Evolutionary conservation across 768 basidiomycete species (phyloP).

Genomic region (Calocybe cyanea): DNA sequence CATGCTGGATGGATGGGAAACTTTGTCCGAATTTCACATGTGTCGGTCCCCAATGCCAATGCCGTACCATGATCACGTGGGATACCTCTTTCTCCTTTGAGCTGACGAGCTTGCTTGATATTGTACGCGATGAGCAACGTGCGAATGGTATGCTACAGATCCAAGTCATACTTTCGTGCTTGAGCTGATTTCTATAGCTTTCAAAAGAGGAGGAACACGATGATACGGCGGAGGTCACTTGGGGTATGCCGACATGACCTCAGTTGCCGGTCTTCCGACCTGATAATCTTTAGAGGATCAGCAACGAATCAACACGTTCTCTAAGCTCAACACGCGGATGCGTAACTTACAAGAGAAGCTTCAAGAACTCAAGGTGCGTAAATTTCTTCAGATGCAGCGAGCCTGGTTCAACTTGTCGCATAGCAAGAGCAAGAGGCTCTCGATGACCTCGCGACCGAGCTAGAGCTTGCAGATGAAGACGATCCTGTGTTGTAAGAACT

Average conservation of each 20-base stretch:
- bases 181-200: constrained; percentile 38
- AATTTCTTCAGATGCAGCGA: not conserved
- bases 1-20: constrained; percentile 2
- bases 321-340: constrained; percentile 82
- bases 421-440: constrained; percentile 97
- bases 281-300: constrained; percentile 62
- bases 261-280: not conserved
- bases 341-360: constrained; percentile 70
- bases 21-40: constrained; percentile 14
- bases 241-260: constrained; percentile 49
- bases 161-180: constrained; percentile 4
- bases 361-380: constrained; percentile 63
- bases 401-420: not conserved
- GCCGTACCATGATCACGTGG: not conserved
- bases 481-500: constrained; percentile 70
- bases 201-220: constrained; percentile 75
- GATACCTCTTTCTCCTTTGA: constrained; percentile 5
- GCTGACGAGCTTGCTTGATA: not conserved
- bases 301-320: constrained; percentile 87
- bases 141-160: constrained; percentile 48
- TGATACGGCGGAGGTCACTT: constrained; percentile 75
- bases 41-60: no score
- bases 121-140: constrained; percentile 37
- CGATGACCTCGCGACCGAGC: constrained; percentile 82
- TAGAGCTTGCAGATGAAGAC: constrained; percentile 88